Conservation (phyloP, 2,329 filamentous ascomycete species). For the Trichoderma atrobrunneum region DNA sequence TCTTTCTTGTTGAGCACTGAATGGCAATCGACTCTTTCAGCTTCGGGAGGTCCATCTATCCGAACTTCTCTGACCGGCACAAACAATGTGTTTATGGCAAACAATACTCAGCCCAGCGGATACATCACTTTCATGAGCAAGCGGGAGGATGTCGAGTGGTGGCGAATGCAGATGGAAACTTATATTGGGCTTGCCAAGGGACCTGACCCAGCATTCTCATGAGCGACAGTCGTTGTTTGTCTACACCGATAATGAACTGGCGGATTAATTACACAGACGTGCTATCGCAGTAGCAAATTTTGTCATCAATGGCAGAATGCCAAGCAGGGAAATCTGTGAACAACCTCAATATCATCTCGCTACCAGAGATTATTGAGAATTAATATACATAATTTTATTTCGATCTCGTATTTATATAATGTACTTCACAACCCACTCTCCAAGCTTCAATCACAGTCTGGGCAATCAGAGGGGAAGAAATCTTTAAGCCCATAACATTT, state of each 20-base stretch:
- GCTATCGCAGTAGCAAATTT: background rate
- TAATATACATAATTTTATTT: background rate
- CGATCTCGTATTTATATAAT: background rate
- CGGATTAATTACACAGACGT: background rate
- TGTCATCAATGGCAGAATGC: background rate
- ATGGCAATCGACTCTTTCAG: background rate
- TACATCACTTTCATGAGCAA: conserved; percentile 4
- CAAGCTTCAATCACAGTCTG: background rate
- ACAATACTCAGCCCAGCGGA: conserved; percentile 1
- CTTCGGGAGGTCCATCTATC: background rate
- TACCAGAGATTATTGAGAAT: background rate
- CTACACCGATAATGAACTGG: background rate
- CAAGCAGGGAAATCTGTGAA: background rate
- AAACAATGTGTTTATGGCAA: conserved; percentile 8
- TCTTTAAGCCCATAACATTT: background rate
- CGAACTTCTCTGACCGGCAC: background rate
- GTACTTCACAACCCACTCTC: background rate
- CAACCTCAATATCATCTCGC: background rate
- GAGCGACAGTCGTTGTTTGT: background rate
- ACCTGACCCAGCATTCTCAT: background rate
- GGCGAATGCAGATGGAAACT: conserved; percentile 12
- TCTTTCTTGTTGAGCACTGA: background rate
- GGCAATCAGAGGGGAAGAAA: background rate
- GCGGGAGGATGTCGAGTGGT: conserved; percentile 6
- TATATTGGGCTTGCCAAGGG: conserved; percentile 7